A percentile compares a stretch with the other conserved stretches of the same genome.
Evolutionary conservation across 306 rosid genomes (phyloP).

Genomic region (Dryas alaskensis): DNA sequence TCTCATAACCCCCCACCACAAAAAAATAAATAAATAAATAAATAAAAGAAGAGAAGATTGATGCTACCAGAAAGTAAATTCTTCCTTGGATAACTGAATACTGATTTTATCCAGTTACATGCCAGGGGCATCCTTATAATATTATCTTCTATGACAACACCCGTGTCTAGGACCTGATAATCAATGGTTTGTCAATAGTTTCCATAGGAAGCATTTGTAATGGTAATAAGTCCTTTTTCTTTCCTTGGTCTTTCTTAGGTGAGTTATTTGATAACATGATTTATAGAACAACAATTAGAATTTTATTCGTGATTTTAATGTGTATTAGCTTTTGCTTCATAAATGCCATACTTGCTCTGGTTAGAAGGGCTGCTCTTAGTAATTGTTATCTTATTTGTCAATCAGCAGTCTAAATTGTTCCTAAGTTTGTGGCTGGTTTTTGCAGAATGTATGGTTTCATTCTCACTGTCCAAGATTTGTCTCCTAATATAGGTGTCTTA

Average conservation of each 20-base stretch:
- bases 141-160: no score
- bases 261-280: neutral
- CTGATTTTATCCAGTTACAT: no score
- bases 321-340: neutral
- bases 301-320: neutral
- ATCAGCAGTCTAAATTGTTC: constrained; percentile 17
- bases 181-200: no score
- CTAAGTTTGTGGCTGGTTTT: constrained; percentile 32
- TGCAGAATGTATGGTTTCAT: constrained; percentile 93
- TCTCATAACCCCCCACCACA: no score
- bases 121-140: no score
- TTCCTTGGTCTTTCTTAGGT: no score
- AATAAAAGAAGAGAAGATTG: no score
- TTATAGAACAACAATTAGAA: neutral
- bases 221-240: neutral
- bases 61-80: no score
- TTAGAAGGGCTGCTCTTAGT: neutral
- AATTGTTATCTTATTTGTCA: neutral
- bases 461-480: constrained; percentile 84
- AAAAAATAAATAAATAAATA: no score
- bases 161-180: no score
- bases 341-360: neutral
- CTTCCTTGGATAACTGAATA: no score
- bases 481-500: constrained; percentile 87
- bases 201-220: no score